Base-by-base conservation (phyloP, 441 rosid species). In the Pelargonium citronellum region DNA sequence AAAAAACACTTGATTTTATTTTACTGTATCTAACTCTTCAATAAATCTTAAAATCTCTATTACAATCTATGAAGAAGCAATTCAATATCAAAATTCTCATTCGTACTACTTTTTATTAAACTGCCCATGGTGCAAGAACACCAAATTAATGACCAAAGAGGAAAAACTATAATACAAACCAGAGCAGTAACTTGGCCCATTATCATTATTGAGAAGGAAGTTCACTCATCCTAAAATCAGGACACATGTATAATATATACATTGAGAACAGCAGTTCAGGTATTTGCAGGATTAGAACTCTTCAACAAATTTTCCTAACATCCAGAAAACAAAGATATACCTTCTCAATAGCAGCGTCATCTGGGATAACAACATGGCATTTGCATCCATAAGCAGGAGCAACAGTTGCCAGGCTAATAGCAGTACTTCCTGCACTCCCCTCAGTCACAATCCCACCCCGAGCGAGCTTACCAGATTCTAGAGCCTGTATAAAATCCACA, bases 391-490 rank as follows among this genome's bases (percentile, higher is more conserved):
- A 90, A 4, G 92, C 91, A 7, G 96, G 94, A 74, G 99, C 88
- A 69, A 90, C 94, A 0, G 96, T 94, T 55, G 96, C 99, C 19
- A 91, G 89, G 84, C 99, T 94, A 75, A 94, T 90, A 51, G 97
- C 97, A 22, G 99, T 94, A 81, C 99, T 94, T 57, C 99, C 99
- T 0, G 94, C 97, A 72, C 97, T 91, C 62, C 99, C 97, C 73
- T 90, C 97, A 0, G 91, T 91, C 12, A 94, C 96, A 41, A 91
- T 85, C 63, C 96, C 99, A 0, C 94, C 97, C 0, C 34, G 74
- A 46, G 62, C 72, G 17, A 92, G 85, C 84, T 83, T 71, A 72
- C 92, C 90, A 37, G 87, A 85, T 78, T 81, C 91, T 78, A 94
- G 69, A 73, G 96, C 99, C 97, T 94, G 77, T 44, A 75, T 43